phyloP scores from a whole-genome alignment of 2,329 filamentous ascomycete genomes.

The Botryosphaeria agaves region DNA sequence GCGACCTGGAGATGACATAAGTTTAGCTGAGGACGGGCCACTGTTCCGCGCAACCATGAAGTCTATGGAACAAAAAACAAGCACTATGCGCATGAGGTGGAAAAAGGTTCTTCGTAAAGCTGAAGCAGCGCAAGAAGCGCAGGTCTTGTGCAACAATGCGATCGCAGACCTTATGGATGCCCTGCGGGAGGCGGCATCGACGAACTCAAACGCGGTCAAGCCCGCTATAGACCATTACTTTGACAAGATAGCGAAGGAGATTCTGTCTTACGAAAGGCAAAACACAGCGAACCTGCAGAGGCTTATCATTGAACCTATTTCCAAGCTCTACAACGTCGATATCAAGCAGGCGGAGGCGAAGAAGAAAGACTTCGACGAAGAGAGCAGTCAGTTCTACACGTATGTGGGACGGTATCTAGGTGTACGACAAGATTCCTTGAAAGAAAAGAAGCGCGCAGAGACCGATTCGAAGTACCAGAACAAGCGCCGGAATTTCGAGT shows the following conservation, averaged over 20 bases:
- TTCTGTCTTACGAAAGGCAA: conserved; percentile 68
- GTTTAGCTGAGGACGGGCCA: conserved; percentile 77
- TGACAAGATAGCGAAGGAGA: conserved; percentile 86
- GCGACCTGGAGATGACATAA: conserved; percentile 70
- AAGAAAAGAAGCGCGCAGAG: conserved; percentile 90
- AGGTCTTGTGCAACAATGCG: conserved; percentile 71
- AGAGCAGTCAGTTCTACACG: conserved; percentile 95
- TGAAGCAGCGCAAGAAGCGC: conserved; percentile 70
- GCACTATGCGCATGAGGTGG: conserved; percentile 83
- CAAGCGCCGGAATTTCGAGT: conserved; percentile 85
- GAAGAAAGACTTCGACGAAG: conserved; percentile 95
- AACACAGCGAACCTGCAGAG: conserved; percentile 76
- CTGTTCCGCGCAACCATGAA: conserved; percentile 96
- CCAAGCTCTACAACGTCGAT: conserved; percentile 80
- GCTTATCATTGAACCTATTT: conserved; percentile 86
- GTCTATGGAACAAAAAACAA: conserved; percentile 87
- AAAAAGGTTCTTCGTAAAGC: conserved; percentile 91
- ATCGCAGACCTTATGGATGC: conserved; percentile 70
- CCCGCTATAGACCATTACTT: conserved; percentile 97
- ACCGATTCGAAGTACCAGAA: conserved; percentile 93
- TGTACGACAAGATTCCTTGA: conserved; percentile 85
- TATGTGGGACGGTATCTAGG: conserved; percentile 94
- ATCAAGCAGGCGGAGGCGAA: conserved; percentile 97
- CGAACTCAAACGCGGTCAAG: conserved; percentile 92
- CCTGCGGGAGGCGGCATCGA: conserved; percentile 69